Base-by-base conservation (phyloP, 2,329 filamentous ascomycete species). In the Graphilbum ipis-grandicollis region DNA sequence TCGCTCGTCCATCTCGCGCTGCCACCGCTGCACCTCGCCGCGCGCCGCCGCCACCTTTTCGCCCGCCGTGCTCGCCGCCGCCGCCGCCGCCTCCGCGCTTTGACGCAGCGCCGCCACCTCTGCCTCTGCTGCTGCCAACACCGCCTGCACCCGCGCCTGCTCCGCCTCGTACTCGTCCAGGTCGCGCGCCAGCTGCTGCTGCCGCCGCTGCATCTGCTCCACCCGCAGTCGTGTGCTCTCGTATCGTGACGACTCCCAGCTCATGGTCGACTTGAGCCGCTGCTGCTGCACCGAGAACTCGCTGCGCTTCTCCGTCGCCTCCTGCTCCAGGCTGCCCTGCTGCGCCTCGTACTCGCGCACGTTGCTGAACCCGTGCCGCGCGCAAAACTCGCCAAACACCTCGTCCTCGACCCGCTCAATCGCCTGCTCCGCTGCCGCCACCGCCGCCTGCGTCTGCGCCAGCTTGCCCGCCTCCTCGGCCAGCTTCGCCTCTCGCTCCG, bases 281-380 rank as follows among this genome's bases (percentile, higher is more conserved):
- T 83, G 75, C 51, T 77, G 80, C 52, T 98, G 90, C 4, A 79
- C 75, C 39, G 79, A 80, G 48, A 93, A 96, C 46, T 86, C 77
- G 37, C 81, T 75, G 43, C 83, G 83, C 62, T 86, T 86, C 56
- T 90, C 77, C 1, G 78, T 77, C 32, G 82, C 81, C 53, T 96
- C 84, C 53, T 93, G 83, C 55, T 96, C 86, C 34, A 93, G 63
- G 31, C 80, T 85, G 34, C 90, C 88, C 57, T 96, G 90, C 46
- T 92, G 86, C 19, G 79, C 79, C 53, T 96, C 85, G 50, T 96
- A 98, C 40, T 84, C 81, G 40, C 88, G 81, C 44, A 98, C 92
- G 49, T 92, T 79, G 40, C 72, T 67, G 53, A 93, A 96, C 1
- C 86, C 84, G 17, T 94, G 72, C 38, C 81, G 74, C 47, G 75